Evolutionary conservation across 805 yeast species (phyloP), one percentile per base, ranked within the genome.

Genomic region (Saturnispora quitensis): DNA sequence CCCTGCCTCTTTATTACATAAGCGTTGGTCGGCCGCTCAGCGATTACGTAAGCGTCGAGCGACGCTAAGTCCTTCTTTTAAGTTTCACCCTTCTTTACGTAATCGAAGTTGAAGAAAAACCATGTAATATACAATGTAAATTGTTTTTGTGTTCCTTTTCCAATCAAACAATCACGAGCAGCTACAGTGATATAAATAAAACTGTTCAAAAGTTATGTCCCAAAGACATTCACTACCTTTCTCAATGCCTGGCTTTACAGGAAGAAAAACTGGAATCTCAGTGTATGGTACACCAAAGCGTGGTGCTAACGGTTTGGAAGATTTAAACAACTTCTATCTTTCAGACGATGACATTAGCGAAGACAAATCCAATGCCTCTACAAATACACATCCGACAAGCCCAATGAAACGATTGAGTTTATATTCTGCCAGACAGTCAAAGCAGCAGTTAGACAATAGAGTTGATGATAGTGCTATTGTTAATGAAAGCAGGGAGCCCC

Each of bases 281-380:
- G 50, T 66, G 3, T 56, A 64, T 0, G 54, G 57, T 28, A 62
- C 68, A 0, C 68, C 83, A 33, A 68, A 69, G 43, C 74, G 76
- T 57, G 86, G 83, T 62, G 73, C 73, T 47, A 75, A 80, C 58
- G 78, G 83, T 27, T 76, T 84, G 78, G 90, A 84, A 58, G 84
- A 81, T 58, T 62, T 84, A 15, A 82, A 81, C 56, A 89, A 82
- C 51, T 84, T 83, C 63, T 84, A 83, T 50, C 58, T 67, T 12
- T 65, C 69, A 50, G 73, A 72, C 45, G 85, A 80, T 48, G 81
- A 76, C 18, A 70, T 66, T 25, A 64, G 60, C 24, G 47, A 48
- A 12, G 34, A 35, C 17, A n/a, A 38, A 7, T 17, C 17, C 18
- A 28, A 28, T 20, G 17, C 25, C 10, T 22, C 38, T 9, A 31